Evolutionary conservation across 2,329 filamentous ascomycete genomes (phyloP).

Genomic region (Phyllosticta citrichinensis): DNA sequence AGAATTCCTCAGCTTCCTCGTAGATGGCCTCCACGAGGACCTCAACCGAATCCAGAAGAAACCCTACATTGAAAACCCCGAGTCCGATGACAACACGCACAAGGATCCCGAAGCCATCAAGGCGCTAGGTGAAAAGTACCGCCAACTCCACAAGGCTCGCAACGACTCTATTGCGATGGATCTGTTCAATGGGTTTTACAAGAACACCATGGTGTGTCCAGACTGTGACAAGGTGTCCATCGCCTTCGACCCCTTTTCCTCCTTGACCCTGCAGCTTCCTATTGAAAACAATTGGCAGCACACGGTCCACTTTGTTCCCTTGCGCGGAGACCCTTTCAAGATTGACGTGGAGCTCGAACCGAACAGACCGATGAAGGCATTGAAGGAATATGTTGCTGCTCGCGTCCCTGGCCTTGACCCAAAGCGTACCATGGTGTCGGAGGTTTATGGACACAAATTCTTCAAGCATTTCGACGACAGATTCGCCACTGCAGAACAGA

Average conservation of each 20-base stretch:
- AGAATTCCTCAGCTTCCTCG: conserved; percentile 87
- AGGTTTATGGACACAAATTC: conserved; percentile 75
- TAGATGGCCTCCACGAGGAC: conserved; percentile 92
- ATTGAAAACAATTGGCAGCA: conserved; percentile 74
- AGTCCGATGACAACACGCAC: conserved; percentile 95
- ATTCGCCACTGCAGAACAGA: conserved; percentile 55
- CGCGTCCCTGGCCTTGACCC: conserved; percentile 42
- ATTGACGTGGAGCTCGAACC: conserved; percentile 75
- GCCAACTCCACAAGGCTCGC: conserved; percentile 81
- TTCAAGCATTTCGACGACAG: conserved; percentile 75
- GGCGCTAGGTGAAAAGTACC: conserved; percentile 77
- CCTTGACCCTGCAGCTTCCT: conserved; percentile 81
- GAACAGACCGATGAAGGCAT: conserved; percentile 54
- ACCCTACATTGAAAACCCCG: conserved; percentile 93
- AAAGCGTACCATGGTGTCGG: conserved; percentile 63
- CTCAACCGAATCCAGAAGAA: conserved; percentile 90
- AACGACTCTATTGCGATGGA: conserved; percentile 95
- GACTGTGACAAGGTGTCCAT: conserved; percentile 92
- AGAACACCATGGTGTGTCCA: conserved; percentile 90
- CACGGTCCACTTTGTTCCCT: conserved; percentile 65
- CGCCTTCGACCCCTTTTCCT: conserved; percentile 96
- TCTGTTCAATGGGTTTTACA: conserved; percentile 95
- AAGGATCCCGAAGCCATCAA: conserved; percentile 69
- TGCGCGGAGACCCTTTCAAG: conserved; percentile 59
- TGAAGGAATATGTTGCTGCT: conserved; percentile 55